Evolutionary conservation across 2,329 filamentous ascomycete species (phyloP), one percentile per base, ranked within the genome.

Genomic region (Talaromyces marneffei): DNA sequence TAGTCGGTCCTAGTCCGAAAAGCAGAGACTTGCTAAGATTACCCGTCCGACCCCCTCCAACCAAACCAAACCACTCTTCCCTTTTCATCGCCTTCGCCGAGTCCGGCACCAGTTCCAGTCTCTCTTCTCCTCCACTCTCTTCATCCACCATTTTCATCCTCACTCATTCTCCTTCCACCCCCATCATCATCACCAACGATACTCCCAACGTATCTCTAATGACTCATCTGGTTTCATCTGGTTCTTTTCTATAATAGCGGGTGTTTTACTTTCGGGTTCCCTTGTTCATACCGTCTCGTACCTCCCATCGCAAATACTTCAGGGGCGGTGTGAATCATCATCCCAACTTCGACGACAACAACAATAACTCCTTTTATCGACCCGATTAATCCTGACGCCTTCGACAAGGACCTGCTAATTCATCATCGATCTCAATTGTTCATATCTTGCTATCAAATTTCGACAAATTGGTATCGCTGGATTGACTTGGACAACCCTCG

Each of bases 11-110:
- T 52, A n/a, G 23, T 23, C 48, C 48, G 48, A 52, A 35, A 23
- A 31, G 25, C 46, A 50, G 25, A 50, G 27, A 50, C 18, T 37
- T 55, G 33, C 20, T 55, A 40, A 37, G 18, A 14, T 37, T 29
- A 39, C 33, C 52, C 52, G 52, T 40, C 35, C 33, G 31, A 23
- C 14, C 52, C 35, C 48, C 35, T 48, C 40, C 25, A 33, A 16
- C n/a, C n/a, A n/a, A n/a, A n/a, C n/a, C n/a, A n/a, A n/a, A n/a
- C 55, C 42, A 14, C 18, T 7, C 20, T 33, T 50, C 23, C 46
- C 29, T 14, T 50, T 59, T 42, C 33, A 35, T 62, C 55, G 55
- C 48, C 48, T 59, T 62, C 60, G 60, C 60, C 60, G 60, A 62
- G 55, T 57, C 60, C 60, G 55, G 55, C 53, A 33, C 39, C 52